Evolutionary conservation across 345 rosid species (phyloP), one percentile per base, ranked within the genome.

Genomic region (Brassica incana): DNA sequence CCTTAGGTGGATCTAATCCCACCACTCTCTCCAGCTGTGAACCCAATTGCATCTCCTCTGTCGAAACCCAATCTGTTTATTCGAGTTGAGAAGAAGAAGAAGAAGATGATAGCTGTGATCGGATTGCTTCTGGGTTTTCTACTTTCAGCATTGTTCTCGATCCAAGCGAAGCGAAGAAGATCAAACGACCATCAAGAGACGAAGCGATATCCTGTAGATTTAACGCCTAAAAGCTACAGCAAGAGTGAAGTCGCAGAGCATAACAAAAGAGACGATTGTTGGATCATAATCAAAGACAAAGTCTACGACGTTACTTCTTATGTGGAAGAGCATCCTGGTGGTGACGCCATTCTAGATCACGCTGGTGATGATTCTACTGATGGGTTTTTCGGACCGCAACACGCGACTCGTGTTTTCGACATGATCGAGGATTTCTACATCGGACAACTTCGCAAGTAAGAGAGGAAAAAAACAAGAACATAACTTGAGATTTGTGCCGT

Each of bases 311-410:
- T 95, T 67, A 90, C 99, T 70, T 85, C 98, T 2, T 95, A 91
- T 54, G 99, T 95, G 48, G 98, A 91, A 83, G 99, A 91, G 69
- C 98, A 95, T 72, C 99, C 98, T 9, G 98, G 99, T 72, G 99
- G 94, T 54, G 99, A 95, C 69, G 89, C 98, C 65, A 95, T 95
- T 77, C 87, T 95, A 64, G 85, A 78, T 54, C 91, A 92, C 74
- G 98, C 99, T 5, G 99, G 99, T 43, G 93, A 86, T 84, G 97
- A 95, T 88, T 91, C 99, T 2, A 95, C 98, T 2, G 86, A 87
- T 78, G 99, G 99, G 3, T 95, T 95, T 85, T 93, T 50, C 67
- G 97, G 99, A 83, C 98, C 98, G 18, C 98, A 94, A 77, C 97
- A 92, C 68, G 92, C 89, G 0, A 87, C 89, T 69, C 85, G 94